Evolutionary conservation across 148 eudicot genomes (phyloP), one percentile per base, ranked within the genome.

Genomic region (Euryodendron excelsum): DNA sequence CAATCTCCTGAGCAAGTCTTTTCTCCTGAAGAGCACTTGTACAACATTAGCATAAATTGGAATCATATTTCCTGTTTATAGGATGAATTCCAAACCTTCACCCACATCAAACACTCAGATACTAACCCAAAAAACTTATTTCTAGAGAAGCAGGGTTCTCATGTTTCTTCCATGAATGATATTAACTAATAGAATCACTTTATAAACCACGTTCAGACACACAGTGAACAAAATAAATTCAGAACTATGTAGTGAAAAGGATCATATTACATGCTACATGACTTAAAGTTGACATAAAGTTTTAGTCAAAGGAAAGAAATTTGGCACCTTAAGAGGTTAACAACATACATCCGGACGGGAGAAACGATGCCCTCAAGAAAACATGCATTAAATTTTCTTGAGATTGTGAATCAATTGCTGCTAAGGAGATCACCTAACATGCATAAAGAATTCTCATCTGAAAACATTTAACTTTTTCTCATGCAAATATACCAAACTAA

Each of bases 1-100:
- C 87, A 78, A 95, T 91, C 87, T 88, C 89, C 74, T 84, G 84
- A 17, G 88, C 90, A 77, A 95, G 79, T 78, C 97, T 85, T 78
- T 84, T 88, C 88, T 91, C 97, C 98, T 94, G 85, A 52, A 41
- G 53, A 66, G 33, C 18, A 53, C 69, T 50, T 12, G 59, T 44
- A 36, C 28, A 64, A 37, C 52, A 73, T 60, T 20, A 68, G 61
- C 79, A 37, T 31, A 58, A 55, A 31, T 52, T 20, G 33, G n/a
- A 64, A 53, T 2, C 31, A n/a, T 31, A 31, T 62, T 60, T 12
- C n/a, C n/a, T 1, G 21, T 30, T 59, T 53, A 1, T 31, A 23
- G 44, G 18, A 37, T 21, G 28, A 31, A 18, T 23, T 5, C n/a
- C 36, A 18, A 50, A 33, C 27, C 52, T 39, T 56, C 15, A 17